A percentile compares a stretch with the other conserved stretches of the same genome.
These are phyloP conservation scores for Knoxia roxburghii DNA, from an alignment of 257 asterid species.

Conservation along the genomic window DNA sequence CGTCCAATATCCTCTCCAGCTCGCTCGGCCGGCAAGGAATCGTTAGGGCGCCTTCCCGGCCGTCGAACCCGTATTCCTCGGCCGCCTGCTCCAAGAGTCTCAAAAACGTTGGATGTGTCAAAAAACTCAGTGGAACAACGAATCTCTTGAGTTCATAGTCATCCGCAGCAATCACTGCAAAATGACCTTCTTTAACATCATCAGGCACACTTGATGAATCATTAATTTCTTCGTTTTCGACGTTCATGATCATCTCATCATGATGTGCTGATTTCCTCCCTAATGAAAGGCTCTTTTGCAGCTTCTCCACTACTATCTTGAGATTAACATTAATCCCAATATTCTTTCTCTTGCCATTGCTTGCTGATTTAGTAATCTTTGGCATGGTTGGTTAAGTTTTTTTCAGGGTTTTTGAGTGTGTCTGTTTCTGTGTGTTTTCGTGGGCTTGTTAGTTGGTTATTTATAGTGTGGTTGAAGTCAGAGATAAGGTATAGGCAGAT, in stretches of 20 bases:
- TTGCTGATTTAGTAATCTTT: slow-evolving; percentile 4
- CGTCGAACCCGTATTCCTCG: slow-evolving; percentile 43
- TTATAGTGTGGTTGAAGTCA: slow-evolving; percentile 17
- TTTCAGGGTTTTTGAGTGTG: background rate
- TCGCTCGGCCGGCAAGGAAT: slow-evolving; percentile 37
- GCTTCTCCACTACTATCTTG: slow-evolving; percentile 44
- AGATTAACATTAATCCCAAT: slow-evolving; percentile 35
- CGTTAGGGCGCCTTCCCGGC: slow-evolving; percentile 34
- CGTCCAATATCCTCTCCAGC: slow-evolving; percentile 27
- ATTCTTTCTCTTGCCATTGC: slow-evolving; percentile 32
- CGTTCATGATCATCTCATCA: background rate
- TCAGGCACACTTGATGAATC: slow-evolving; percentile 34
- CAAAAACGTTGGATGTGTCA: slow-evolving; percentile 31
- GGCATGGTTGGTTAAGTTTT: background rate
- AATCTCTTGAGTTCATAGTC: slow-evolving; percentile 28
- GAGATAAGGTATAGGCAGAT: slow-evolving; percentile 12
- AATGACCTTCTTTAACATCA: slow-evolving; percentile 50
- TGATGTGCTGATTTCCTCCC: slow-evolving; percentile 22
- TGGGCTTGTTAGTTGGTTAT: slow-evolving; percentile 10
- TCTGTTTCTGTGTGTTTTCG: slow-evolving; percentile 7
- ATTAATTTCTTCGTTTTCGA: slow-evolving; percentile 19
- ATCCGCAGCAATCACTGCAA: slow-evolving; percentile 33
- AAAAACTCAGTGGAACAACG: slow-evolving; percentile 28
- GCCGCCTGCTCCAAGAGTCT: slow-evolving; percentile 37
- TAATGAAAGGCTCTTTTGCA: slow-evolving; percentile 40